Evolutionary conservation across 2,329 filamentous ascomycete species (phyloP).

Genomic region (Aspergillus ruber): DNA sequence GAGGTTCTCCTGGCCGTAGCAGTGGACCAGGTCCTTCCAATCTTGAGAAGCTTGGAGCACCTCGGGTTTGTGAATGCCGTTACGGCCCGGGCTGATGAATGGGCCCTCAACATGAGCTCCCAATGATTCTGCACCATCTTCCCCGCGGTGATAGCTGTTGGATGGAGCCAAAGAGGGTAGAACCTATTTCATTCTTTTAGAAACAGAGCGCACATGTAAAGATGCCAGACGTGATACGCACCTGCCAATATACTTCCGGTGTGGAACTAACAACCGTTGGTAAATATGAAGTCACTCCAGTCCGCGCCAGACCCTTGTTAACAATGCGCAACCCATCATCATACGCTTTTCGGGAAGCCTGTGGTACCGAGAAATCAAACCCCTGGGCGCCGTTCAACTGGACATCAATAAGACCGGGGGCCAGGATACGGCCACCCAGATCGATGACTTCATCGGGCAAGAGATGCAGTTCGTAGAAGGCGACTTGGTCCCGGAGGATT

Average conservation of each 20-base stretch:
- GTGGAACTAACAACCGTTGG: slow-evolving; percentile 72
- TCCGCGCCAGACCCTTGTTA: slow-evolving; percentile 65
- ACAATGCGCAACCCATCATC: slow-evolving; percentile 64
- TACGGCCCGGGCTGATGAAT: slow-evolving; percentile 75
- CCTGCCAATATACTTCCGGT: slow-evolving; percentile 74
- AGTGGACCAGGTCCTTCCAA: slow-evolving; percentile 50
- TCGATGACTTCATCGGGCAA: slow-evolving; percentile 68
- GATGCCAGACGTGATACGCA: slow-evolving; percentile 20
- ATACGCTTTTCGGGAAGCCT: slow-evolving; percentile 59
- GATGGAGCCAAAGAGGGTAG: slow-evolving; percentile 73
- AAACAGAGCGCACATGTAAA: not conserved
- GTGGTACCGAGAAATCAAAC: slow-evolving; percentile 83
- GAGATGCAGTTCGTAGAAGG: slow-evolving; percentile 44
- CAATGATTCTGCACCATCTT: slow-evolving; percentile 74
- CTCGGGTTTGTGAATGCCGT: slow-evolving; percentile 73
- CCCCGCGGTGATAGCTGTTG: slow-evolving; percentile 51
- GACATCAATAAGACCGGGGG: slow-evolving; percentile 81
- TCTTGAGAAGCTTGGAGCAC: slow-evolving; percentile 61
- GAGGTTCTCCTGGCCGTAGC: slow-evolving; percentile 64
- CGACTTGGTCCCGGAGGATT: slow-evolving; percentile 64
- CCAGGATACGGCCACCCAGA: slow-evolving; percentile 73
- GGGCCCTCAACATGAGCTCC: slow-evolving; percentile 89
- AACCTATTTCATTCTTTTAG: slow-evolving; percentile 28
- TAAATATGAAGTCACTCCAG: slow-evolving; percentile 80
- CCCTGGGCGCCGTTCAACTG: slow-evolving; percentile 90